phyloP scores from a whole-genome alignment of 306 rosid genomes.

The Dryas drummondii region DNA sequence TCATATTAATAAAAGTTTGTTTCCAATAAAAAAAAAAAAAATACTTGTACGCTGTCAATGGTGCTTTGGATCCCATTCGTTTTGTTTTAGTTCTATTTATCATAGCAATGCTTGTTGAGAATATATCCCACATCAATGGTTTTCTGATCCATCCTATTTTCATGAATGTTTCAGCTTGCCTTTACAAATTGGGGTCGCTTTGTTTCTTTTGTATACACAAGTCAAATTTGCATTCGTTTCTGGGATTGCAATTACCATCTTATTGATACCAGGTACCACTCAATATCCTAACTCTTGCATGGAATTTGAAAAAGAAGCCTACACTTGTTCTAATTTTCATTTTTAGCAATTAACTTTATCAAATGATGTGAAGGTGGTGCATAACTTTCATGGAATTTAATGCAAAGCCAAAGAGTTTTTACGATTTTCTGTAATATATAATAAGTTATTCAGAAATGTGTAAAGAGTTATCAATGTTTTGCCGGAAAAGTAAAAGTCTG shows the following conservation, averaged over 20 bases:
- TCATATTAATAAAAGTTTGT: no score
- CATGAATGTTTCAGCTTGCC: slow-evolving; percentile 77
- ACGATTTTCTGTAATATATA: background rate
- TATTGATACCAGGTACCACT: slow-evolving; percentile 80
- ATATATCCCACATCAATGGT: background rate
- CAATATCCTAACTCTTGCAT: background rate
- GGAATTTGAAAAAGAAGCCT: background rate
- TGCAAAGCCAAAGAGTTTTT: background rate
- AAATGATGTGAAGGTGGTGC: background rate
- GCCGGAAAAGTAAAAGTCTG: no score
- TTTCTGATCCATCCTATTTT: slow-evolving; percentile 20
- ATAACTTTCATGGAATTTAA: background rate
- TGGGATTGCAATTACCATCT: slow-evolving; percentile 81
- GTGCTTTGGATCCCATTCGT: no score
- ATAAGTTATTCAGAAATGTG: background rate
- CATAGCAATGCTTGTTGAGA: no score
- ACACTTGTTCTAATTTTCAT: background rate
- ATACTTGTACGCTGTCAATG: no score
- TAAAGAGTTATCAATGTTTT: background rate
- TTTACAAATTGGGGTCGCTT: slow-evolving; percentile 89
- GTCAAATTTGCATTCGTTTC: slow-evolving; percentile 92
- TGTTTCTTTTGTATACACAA: slow-evolving; percentile 83
- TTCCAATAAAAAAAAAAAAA: no score
- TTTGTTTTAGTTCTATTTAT: no score
- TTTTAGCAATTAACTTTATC: background rate